These are phyloP conservation scores for Mitragyna speciosa DNA, from an alignment of 257 asterid species.

Conservation along the genomic window DNA sequence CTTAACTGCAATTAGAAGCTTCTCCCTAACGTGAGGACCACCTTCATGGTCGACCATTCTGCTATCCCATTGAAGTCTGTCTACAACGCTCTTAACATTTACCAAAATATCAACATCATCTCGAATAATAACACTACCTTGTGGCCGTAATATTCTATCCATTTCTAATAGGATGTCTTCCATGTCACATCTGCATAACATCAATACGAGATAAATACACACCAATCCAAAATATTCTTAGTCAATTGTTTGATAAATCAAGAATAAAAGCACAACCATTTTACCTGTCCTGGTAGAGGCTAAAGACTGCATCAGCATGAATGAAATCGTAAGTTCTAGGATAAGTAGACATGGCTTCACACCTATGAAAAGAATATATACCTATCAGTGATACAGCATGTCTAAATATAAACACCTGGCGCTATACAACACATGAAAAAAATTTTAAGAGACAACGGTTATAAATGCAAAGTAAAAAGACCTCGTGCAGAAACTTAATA, in stretches of 20 bases:
- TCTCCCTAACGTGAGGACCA: slow-evolving; percentile 80
- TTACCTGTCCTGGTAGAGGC: slow-evolving; percentile 72
- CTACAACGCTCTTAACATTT: slow-evolving; percentile 58
- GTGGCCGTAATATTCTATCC: slow-evolving; percentile 84
- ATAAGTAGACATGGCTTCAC: slow-evolving; percentile 93
- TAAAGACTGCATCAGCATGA: slow-evolving; percentile 68
- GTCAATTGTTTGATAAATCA: not conserved
- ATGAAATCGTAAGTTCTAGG: slow-evolving; percentile 94
- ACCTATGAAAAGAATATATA: slow-evolving; percentile 40
- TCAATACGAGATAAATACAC: not conserved
- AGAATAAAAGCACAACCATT: not conserved
- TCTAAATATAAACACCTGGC: not conserved
- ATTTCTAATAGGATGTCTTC: slow-evolving; percentile 78
- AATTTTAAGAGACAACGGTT: not conserved
- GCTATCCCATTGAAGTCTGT: slow-evolving; percentile 76
- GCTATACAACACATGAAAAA: not conserved
- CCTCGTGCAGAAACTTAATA: not conserved
- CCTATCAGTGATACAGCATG: slow-evolving; percentile 3
- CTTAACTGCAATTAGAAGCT: slow-evolving; percentile 77
- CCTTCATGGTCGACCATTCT: slow-evolving; percentile 84
- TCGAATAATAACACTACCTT: slow-evolving; percentile 75
- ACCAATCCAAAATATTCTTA: not conserved
- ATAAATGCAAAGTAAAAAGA: not conserved
- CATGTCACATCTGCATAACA: slow-evolving; percentile 58
- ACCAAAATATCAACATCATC: slow-evolving; percentile 76